Base-by-base conservation (phyloP, 331 rosid genomes). In the Saraca asoca region DNA sequence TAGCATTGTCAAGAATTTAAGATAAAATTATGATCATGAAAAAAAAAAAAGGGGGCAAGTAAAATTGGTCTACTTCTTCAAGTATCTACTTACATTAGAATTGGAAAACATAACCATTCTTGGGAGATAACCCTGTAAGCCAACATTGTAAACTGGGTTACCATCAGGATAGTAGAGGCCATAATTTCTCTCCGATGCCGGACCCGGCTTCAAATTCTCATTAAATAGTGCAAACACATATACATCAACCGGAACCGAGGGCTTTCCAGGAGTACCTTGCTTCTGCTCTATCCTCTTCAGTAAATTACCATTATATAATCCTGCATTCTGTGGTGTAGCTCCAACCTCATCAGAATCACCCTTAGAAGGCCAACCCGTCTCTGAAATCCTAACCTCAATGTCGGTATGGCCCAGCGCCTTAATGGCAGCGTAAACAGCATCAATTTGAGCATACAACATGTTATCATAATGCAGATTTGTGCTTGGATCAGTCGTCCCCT, bases 341-440 rank as follows among this genome's bases (percentile, higher is more conserved):
- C 98, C 98, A 66, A 69, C 51, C 73, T 93, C 98, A 20, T 90
- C 73, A 1, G 70, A 46, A 50, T 90, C 96, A 5, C 98, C 98
- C 58, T 78, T 77, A 0, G 98, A 93, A 20, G 98, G 98, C 98
- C 98, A 93, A 42, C 98, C 98, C 0, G 98, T 93, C 49, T 93
- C 98, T 0, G 98, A 93, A 49, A 93, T 79, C 53, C 86, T 71
- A 41, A 93, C 95, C 38, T 69, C 91, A 6, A 93, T 38, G 75
- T 90, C 92, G 0, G 82, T 81, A 50, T 88, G 88, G 2, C 97
- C 98, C 69, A 93, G 49, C 0, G 79, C 87, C 53, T 79, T 86
- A 20, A 93, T 90, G 2, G 98, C 98, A 0, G 78, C 67, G n/a
- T 93, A 88, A 19, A 93, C 97, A 10, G 98, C 90, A 63, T 93